Evolutionary conservation across 2,329 filamentous ascomycete species (phyloP).

Genomic region (Fusarium proliferatum): DNA sequence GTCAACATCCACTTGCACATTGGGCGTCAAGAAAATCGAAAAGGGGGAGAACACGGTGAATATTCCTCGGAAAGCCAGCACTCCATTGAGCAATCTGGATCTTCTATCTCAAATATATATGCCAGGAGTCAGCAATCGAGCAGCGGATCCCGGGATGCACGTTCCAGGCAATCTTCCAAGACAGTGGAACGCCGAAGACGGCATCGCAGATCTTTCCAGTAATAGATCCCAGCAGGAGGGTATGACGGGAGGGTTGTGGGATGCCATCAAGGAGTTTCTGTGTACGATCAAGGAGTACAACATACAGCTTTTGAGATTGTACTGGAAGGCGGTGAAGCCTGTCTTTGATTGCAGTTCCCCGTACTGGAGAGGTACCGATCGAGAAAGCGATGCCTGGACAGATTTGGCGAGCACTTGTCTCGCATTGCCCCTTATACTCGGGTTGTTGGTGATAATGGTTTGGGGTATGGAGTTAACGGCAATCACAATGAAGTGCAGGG

Average conservation of each 20-base stretch:
- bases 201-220: constrained; percentile 47
- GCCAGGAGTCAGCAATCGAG: neutral
- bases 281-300: constrained; percentile 5
- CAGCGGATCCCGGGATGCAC: constrained; percentile 19
- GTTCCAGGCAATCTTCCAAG: constrained; percentile 47
- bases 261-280: constrained; percentile 18
- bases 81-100: neutral
- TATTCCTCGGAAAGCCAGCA: neutral
- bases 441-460: constrained; percentile 37
- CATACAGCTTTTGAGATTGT: constrained; percentile 42
- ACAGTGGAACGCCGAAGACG: constrained; percentile 42
- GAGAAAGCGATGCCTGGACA: constrained; percentile 36
- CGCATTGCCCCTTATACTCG: constrained; percentile 44
- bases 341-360: constrained; percentile 54
- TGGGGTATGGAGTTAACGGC: constrained; percentile 44
- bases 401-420: constrained; percentile 44
- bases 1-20: constrained; percentile 45
- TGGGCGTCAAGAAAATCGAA: neutral
- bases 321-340: constrained; percentile 52
- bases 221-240: neutral
- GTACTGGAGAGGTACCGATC: constrained; percentile 47
- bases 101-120: neutral
- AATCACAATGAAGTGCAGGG: constrained; percentile 30
- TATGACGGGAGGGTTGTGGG: constrained; percentile 17
- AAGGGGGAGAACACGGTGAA: neutral